These are phyloP conservation scores for Emergomyces orientalis DNA, from an alignment of 2,329 filamentous ascomycete genomes.

Conservation along the genomic window DNA sequence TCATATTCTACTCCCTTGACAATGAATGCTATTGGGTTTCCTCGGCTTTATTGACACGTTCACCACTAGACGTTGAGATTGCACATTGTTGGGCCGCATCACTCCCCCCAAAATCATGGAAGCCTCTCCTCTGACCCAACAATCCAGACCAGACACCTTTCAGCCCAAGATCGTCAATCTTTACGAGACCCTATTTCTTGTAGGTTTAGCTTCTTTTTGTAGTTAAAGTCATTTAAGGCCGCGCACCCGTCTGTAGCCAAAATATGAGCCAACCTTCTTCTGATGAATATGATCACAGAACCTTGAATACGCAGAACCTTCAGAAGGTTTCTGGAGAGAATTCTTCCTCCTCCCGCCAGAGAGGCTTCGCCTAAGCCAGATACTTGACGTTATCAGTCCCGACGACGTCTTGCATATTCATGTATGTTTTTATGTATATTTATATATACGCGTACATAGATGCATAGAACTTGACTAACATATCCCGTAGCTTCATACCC, in stretches of 20 bases:
- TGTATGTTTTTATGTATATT: constrained; percentile 30
- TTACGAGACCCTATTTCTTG: constrained; percentile 71
- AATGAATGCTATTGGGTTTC: background rate
- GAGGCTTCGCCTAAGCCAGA: constrained; percentile 53
- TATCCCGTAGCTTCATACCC: constrained; percentile 50
- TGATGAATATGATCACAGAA: constrained; percentile 40
- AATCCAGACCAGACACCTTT: constrained; percentile 80
- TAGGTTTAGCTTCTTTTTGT: constrained; percentile 23
- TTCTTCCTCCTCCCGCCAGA: constrained; percentile 88
- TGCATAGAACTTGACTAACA: constrained; percentile 1
- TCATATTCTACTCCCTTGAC: background rate
- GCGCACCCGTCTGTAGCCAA: background rate
- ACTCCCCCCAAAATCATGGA: constrained; percentile 52
- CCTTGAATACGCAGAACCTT: constrained; percentile 57
- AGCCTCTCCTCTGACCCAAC: constrained; percentile 84
- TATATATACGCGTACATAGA: constrained; percentile 3
- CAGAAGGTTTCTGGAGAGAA: constrained; percentile 91
- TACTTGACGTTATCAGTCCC: constrained; percentile 61
- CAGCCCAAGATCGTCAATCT: constrained; percentile 89
- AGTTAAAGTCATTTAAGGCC: background rate
- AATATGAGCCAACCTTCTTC: background rate
- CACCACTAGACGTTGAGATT: background rate
- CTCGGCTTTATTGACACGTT: background rate
- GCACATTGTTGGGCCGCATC: background rate
- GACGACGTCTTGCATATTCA: constrained; percentile 70